phyloP scores from a whole-genome alignment of 2,329 filamentous ascomycete genomes.

The Ceratocystis variospora region DNA sequence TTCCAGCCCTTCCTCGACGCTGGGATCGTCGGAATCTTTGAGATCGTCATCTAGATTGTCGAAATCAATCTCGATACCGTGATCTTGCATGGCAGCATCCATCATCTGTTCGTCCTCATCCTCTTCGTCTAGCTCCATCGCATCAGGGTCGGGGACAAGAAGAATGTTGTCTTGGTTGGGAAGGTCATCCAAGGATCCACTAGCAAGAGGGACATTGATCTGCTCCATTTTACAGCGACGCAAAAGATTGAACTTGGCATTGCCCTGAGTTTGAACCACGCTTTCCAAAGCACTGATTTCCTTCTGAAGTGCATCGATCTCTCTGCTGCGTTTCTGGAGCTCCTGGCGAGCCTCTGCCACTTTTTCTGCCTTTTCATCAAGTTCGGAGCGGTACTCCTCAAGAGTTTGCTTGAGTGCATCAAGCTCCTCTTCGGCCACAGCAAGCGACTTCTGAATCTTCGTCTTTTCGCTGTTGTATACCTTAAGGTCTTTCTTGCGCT shows the following conservation, averaged over 20 bases:
- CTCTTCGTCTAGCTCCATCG: conserved; percentile 77
- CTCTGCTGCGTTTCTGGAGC: conserved; percentile 69
- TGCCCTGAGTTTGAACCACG: conserved; percentile 71
- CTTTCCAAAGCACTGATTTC: conserved; percentile 68
- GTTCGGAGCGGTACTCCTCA: conserved; percentile 52
- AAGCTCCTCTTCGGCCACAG: conserved; percentile 60
- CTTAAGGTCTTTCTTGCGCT: conserved; percentile 55
- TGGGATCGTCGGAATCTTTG: conserved; percentile 57
- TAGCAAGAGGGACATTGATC: conserved; percentile 65
- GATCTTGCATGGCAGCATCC: conserved; percentile 62
- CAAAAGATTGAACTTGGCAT: conserved; percentile 69
- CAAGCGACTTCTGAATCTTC: conserved; percentile 58
- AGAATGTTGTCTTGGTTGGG: conserved; percentile 69
- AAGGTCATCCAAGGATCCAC: conserved; percentile 68
- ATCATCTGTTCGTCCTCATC: conserved; percentile 41
- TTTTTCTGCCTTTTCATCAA: conserved; percentile 56
- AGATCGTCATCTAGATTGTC: conserved; percentile 67
- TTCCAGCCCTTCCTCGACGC: conserved; percentile 59
- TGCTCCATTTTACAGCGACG: conserved; percentile 89
- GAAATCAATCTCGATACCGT: conserved; percentile 85
- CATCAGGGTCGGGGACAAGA: conserved; percentile 63
- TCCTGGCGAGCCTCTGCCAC: conserved; percentile 68
- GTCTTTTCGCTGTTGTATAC: conserved; percentile 59
- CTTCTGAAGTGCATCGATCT: conserved; percentile 60
- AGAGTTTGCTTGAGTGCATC: conserved; percentile 61